phyloP scores from a whole-genome alignment of 2,329 filamentous ascomycete genomes.

The Nigrospora osmanthi region DNA sequence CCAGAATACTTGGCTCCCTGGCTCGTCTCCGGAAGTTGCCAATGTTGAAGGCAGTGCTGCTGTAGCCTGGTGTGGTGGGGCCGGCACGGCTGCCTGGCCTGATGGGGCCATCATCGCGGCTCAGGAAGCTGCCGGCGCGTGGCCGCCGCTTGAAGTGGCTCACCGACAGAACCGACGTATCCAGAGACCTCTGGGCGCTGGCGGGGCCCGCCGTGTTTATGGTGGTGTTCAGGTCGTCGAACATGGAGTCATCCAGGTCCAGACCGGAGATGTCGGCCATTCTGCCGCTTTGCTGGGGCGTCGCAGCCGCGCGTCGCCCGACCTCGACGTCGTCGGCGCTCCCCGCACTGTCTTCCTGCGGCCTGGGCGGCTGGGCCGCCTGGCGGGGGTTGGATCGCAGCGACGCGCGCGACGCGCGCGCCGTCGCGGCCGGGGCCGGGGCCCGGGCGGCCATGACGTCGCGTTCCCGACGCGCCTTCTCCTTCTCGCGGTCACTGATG shows the following conservation, averaged over 20 bases:
- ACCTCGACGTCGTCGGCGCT: constrained; percentile 12
- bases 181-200: constrained; percentile 19
- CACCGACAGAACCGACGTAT: constrained; percentile 20
- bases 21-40: constrained; percentile 49
- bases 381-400: constrained; percentile 8
- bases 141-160: constrained; percentile 22
- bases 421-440: constrained; percentile 5
- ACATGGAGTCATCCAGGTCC: constrained; percentile 23
- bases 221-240: constrained; percentile 23
- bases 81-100: constrained; percentile 23
- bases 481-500: constrained; percentile 22
- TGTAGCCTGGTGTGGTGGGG: constrained; percentile 20
- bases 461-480: constrained; percentile 14
- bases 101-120: constrained; percentile 21
- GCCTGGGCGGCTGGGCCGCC: constrained; percentile 12
- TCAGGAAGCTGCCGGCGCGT: constrained; percentile 23
- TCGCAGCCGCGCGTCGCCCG: constrained; percentile 11
- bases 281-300: constrained; percentile 15
- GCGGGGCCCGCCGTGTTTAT: constrained; percentile 16
- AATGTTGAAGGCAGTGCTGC: constrained; percentile 39
- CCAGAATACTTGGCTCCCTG: constrained; percentile 55
- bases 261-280: constrained; percentile 19
- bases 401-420: constrained; percentile 1
- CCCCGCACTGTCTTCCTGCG: constrained; percentile 9
- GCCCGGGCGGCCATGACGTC: constrained; percentile 9